Evolutionary conservation across 805 yeast genomes (phyloP), one percentile per base, ranked within the genome.

Genomic region (Wickerhamiella bombiphila): DNA sequence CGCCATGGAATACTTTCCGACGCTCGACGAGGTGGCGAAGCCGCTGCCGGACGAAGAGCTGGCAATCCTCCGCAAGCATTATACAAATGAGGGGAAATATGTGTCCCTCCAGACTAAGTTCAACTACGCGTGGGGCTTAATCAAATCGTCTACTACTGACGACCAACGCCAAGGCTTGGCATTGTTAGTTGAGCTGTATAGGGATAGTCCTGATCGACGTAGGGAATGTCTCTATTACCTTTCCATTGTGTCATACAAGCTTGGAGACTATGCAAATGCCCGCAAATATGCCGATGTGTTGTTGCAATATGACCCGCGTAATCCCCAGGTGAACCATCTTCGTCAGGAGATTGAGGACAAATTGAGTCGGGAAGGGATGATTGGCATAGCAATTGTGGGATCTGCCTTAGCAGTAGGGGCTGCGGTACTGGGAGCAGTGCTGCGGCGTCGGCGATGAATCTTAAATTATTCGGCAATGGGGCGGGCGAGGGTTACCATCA

Each of bases 101-200:
- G 85, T 82, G 0, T 68, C 86, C 0, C 68, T 80, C 0, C 96
- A 85, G 56, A 77, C 95, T 2, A 71, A 75, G 41, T 91, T 91
- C 68, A 91, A 93, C 58, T 81, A 80, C 50, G 93, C 96, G 0
- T 91, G 99, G 98, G 98, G 93, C 3, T 64, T 91, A 36, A 72
- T 93, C 44, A 86, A 83, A 56, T 75, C 93, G 2, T 54, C 58
- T 36, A 65, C 67, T 35, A 63, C 65, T 17, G 67, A 64, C 29
- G 78, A 80, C 43, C 93, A 81, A 52, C 68, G 78, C 48, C 66
- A 77, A 36, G 99, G 97, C 0, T 73, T 91, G 14, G 75, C 72
- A 38, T 65, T 88, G 21, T 63, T 91, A 42, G 70, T 44, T 2
- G 51, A 56, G 40, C 54, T 63, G 24, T 88, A 78, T 59, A 72